phyloP scores from a whole-genome alignment of 495 filamentous ascomycete species.

The Margaritispora aquatica region DNA sequence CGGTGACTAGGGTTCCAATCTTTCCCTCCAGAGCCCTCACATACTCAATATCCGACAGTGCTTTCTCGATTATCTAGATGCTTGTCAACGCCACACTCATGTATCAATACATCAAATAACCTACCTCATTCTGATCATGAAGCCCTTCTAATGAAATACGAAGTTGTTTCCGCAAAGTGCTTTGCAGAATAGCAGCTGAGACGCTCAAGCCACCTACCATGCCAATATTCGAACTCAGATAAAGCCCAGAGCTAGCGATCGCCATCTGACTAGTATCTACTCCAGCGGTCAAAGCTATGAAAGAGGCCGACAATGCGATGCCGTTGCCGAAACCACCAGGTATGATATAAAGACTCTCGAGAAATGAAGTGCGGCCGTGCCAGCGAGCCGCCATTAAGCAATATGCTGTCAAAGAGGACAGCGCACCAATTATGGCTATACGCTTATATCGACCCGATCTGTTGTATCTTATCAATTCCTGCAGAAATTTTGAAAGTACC shows the following conservation, averaged over 20 bases:
- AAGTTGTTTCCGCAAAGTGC: constrained; percentile 8
- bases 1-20: constrained; percentile 1
- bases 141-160: constrained; percentile 5
- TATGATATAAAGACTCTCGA: constrained; percentile 58
- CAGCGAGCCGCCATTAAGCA: constrained; percentile 50
- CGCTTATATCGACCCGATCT: constrained; percentile 53
- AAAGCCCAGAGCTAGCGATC: constrained; percentile 48
- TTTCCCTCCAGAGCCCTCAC: background rate
- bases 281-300: constrained; percentile 50
- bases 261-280: constrained; percentile 45
- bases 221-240: constrained; percentile 43
- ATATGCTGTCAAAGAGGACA: constrained; percentile 45
- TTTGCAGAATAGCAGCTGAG: constrained; percentile 27
- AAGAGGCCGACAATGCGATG: constrained; percentile 44
- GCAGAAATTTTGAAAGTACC: background rate
- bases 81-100: background rate
- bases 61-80: constrained; percentile 1
- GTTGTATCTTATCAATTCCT: constrained; percentile 30
- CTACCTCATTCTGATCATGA: background rate
- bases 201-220: constrained; percentile 46
- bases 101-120: background rate
- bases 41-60: constrained; percentile 2
- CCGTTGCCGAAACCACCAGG: constrained; percentile 53
- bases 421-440: constrained; percentile 44
- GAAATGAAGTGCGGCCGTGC: constrained; percentile 53